A percentile compares a stretch with the other conserved stretches of the same genome.
These are phyloP conservation scores for Penicillium sp. DNA, from an alignment of 2,329 filamentous ascomycete species.

Conservation along the genomic window DNA sequence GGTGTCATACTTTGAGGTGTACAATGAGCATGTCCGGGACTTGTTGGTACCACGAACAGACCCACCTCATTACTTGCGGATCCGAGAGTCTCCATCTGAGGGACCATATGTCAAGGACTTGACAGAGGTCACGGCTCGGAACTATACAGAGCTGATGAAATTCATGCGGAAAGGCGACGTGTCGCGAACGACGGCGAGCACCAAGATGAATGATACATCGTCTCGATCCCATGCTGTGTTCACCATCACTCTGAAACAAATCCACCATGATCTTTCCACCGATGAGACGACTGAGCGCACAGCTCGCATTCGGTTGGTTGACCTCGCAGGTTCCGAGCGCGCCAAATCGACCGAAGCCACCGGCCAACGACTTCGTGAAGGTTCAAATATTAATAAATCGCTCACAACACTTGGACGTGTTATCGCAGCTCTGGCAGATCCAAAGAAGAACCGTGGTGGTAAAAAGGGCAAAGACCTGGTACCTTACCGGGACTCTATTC, in stretches of 20 bases:
- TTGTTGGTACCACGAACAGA: slow-evolving; percentile 75
- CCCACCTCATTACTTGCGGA: slow-evolving; percentile 87
- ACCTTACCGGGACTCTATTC: slow-evolving; percentile 83
- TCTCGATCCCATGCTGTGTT: slow-evolving; percentile 96
- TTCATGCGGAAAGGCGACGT: slow-evolving; percentile 86
- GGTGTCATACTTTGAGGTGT: slow-evolving; percentile 98
- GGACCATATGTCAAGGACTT: slow-evolving; percentile 96
- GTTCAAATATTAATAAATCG: slow-evolving; percentile 98
- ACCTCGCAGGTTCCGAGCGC: slow-evolving; percentile 88
- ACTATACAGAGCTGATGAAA: slow-evolving; percentile 77
- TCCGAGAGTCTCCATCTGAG: slow-evolving; percentile 88
- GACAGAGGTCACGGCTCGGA: slow-evolving; percentile 86
- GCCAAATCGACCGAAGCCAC: slow-evolving; percentile 95
- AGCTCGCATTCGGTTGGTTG: slow-evolving; percentile 88
- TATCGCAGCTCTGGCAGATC: slow-evolving; percentile 80
- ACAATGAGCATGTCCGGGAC: slow-evolving; percentile 98
- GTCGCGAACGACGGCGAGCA: slow-evolving; percentile 83
- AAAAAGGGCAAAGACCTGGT: slow-evolving; percentile 68
- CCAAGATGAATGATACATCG: slow-evolving; percentile 99
- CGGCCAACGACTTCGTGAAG: slow-evolving; percentile 81
- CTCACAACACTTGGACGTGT: slow-evolving; percentile 91
- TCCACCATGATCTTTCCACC: slow-evolving; percentile 94
- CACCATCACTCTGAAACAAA: slow-evolving; percentile 96
- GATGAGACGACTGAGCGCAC: slow-evolving; percentile 95
- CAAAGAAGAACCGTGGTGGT: slow-evolving; percentile 55